Conservation (phyloP, 257 asterid species). For the Salvia hispanica region DNA sequence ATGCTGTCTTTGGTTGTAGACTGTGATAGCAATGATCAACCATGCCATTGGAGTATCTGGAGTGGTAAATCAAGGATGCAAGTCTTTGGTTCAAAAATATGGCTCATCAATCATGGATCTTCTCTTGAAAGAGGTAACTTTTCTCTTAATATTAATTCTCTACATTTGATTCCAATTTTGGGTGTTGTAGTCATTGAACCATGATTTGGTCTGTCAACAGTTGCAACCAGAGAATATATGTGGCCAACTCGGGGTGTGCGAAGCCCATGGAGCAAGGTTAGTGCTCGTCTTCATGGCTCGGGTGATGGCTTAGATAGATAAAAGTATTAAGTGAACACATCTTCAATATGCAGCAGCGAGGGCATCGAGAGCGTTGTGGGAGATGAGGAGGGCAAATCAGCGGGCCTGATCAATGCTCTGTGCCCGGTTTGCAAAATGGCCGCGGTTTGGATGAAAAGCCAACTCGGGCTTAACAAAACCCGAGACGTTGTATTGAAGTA, state of each 20-base stretch:
- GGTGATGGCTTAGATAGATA: too few species aligned
- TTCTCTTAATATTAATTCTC: background rate
- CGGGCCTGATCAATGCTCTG: constrained; percentile 44
- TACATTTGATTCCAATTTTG: background rate
- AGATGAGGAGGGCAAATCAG: constrained; percentile 36
- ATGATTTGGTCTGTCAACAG: constrained; percentile 39
- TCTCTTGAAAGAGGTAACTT: constrained; percentile 60
- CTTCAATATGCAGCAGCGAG: constrained; percentile 39
- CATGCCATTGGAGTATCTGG: constrained; percentile 94
- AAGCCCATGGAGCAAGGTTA: constrained; percentile 73
- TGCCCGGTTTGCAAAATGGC: constrained; percentile 81
- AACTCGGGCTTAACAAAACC: constrained; percentile 66
- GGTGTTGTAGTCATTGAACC: background rate
- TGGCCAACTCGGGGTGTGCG: constrained; percentile 72
- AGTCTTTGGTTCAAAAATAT: constrained; percentile 70
- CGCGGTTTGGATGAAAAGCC: constrained; percentile 63
- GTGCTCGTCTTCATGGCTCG: constrained; percentile 13
- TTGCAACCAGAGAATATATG: constrained; percentile 69
- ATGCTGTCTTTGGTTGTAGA: constrained; percentile 34
- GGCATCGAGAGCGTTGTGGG: constrained; percentile 64
- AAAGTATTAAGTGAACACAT: too few species aligned
- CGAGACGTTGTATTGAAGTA: constrained; percentile 49
- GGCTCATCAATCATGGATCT: constrained; percentile 72
- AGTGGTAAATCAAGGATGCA: constrained; percentile 84
- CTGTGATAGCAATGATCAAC: constrained; percentile 78